phyloP scores from a whole-genome alignment of 2,329 filamentous ascomycete species.

The Xylariomycetidae sp. region DNA sequence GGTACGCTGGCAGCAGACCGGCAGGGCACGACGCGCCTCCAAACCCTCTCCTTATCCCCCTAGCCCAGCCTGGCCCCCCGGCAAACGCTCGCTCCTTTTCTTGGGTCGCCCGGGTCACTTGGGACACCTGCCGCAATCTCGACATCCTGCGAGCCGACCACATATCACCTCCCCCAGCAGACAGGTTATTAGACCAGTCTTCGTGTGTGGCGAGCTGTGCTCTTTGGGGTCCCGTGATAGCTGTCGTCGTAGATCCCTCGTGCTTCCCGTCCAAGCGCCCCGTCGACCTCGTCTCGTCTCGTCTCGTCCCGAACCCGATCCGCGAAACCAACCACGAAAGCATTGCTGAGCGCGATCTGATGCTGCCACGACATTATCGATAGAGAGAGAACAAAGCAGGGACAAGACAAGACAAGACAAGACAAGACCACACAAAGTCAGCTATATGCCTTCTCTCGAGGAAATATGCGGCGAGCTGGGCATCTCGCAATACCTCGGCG shows the following conservation, averaged over 20 bases:
- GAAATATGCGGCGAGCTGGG: constrained; percentile 68
- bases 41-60: background rate
- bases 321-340: too few species aligned
- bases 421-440: constrained; percentile 17
- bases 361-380: too few species aligned
- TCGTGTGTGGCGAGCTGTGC: constrained; percentile 13
- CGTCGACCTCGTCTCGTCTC: too few species aligned
- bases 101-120: constrained; percentile 3
- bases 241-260: too few species aligned
- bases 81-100: too few species aligned
- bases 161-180: constrained; percentile 5
- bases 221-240: too few species aligned
- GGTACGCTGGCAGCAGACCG: background rate
- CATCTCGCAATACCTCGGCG: constrained; percentile 68
- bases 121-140: background rate
- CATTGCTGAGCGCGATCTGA: too few species aligned
- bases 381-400: too few species aligned
- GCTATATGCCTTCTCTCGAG: constrained; percentile 56
- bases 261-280: too few species aligned
- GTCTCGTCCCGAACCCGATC: too few species aligned
- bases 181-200: constrained; percentile 27
- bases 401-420: too few species aligned
- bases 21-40: background rate
- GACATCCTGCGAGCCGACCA: background rate
- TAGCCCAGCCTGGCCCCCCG: background rate